phyloP scores from a whole-genome alignment of 352 stramenopile species.

The Pythium coloratum region DNA sequence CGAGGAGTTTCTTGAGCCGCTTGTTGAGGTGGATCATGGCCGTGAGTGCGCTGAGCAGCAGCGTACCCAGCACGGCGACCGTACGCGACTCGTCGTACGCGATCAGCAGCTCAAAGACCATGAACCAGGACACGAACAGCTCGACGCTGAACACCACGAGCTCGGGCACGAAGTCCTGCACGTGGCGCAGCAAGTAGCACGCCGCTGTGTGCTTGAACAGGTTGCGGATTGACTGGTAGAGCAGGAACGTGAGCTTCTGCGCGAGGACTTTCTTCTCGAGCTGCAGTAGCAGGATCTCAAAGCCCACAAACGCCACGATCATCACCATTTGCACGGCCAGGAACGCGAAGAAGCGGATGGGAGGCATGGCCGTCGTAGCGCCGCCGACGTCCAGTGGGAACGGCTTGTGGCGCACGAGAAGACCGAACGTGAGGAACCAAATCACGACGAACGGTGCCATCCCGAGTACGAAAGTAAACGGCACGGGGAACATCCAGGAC shows the following conservation, averaged over 20 bases:
- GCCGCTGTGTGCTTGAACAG: slow-evolving; percentile 27
- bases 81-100: slow-evolving; percentile 5
- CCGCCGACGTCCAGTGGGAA: slow-evolving; percentile 24
- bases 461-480: slow-evolving; percentile 29
- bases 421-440: slow-evolving; percentile 12
- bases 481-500: slow-evolving; percentile 17
- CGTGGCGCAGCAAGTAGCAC: slow-evolving; percentile 13
- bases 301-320: slow-evolving; percentile 37
- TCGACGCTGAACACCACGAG: slow-evolving; percentile 18
- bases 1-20: slow-evolving; percentile 7
- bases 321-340: slow-evolving; percentile 27
- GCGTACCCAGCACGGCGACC: slow-evolving; percentile 8
- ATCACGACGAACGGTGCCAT: slow-evolving; percentile 30
- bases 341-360: slow-evolving; percentile 25
- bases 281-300: slow-evolving; percentile 21
- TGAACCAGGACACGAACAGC: slow-evolving; percentile 11
- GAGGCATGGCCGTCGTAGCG: slow-evolving; percentile 14
- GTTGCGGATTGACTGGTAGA: slow-evolving; percentile 36
- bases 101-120: slow-evolving; percentile 13
- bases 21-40: slow-evolving; percentile 13
- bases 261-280: slow-evolving; percentile 30
- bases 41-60: slow-evolving; percentile 7
- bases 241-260: slow-evolving; percentile 20
- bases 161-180: slow-evolving; percentile 16
- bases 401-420: slow-evolving; percentile 25